Evolutionary conservation across 805 yeast genomes (phyloP).

Genomic region (Suhomyces emberorum): DNA sequence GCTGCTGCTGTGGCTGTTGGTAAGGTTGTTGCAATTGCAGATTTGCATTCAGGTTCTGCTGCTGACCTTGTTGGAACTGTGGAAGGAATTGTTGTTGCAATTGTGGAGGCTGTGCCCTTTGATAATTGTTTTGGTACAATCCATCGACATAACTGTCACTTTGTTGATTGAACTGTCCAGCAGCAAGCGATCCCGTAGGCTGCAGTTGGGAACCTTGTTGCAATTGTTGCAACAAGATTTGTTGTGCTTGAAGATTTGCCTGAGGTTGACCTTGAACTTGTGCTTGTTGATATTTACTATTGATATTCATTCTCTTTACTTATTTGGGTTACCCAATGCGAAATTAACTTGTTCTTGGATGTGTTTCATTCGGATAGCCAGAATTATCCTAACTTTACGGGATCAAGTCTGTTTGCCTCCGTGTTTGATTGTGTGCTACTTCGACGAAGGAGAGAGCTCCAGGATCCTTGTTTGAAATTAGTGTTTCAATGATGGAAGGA

Average conservation of each 20-base stretch:
- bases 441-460: not conserved
- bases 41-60: conserved; percentile 13
- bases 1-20: conserved; percentile 16
- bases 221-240: conserved; percentile 39
- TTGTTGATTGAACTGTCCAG: conserved; percentile 10
- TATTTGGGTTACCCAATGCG: conserved; percentile 2
- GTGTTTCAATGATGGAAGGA: not conserved
- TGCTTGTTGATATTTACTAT: conserved; percentile 17
- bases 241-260: conserved; percentile 40
- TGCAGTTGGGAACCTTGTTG: conserved; percentile 33
- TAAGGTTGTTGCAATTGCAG: conserved; percentile 19
- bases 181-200: conserved; percentile 11
- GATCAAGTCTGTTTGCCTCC: conserved; percentile 1
- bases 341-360: not conserved
- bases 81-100: conserved; percentile 22
- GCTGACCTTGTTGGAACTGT: conserved; percentile 24
- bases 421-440: too few relatives aligned
- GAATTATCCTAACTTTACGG: not conserved
- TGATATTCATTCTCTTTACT: conserved; percentile 16
- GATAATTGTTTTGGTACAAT: conserved; percentile 37
- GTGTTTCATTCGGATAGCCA: not conserved
- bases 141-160: conserved; percentile 33
- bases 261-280: conserved; percentile 23
- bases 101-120: conserved; percentile 25
- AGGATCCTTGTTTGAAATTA: not conserved